Evolutionary conservation across 768 basidiomycete species (phyloP).

Genomic region (Ramaria sp.): DNA sequence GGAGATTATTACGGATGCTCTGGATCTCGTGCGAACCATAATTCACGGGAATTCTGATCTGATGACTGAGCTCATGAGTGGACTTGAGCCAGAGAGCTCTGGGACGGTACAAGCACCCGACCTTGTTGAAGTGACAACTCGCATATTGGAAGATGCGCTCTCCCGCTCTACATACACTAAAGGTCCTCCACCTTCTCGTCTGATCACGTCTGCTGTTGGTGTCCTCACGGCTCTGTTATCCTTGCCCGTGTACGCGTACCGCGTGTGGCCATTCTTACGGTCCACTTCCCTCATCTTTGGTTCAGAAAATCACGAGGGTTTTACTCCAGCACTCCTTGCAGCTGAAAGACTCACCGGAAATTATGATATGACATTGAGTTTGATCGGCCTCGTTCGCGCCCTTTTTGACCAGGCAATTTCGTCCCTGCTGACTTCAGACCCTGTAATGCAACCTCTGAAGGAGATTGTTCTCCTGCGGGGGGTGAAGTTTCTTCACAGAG

Average conservation of each 20-base stretch:
- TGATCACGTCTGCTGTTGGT: slow-evolving; percentile 74
- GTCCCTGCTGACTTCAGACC: slow-evolving; percentile 26
- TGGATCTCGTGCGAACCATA: slow-evolving; percentile 72
- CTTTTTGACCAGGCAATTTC: slow-evolving; percentile 65
- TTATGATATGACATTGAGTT: slow-evolving; percentile 74
- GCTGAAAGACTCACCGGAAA: slow-evolving; percentile 60
- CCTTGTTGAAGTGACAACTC: slow-evolving; percentile 69
- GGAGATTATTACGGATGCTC: slow-evolving; percentile 52
- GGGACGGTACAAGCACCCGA: slow-evolving; percentile 53
- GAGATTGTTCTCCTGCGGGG: slow-evolving; percentile 78
- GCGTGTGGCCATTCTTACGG: slow-evolving; percentile 83
- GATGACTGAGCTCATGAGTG: slow-evolving; percentile 53
- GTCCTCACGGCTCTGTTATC: slow-evolving; percentile 70
- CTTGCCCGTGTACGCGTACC: slow-evolving; percentile 62
- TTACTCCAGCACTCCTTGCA: slow-evolving; percentile 56
- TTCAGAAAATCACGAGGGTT: slow-evolving; percentile 41
- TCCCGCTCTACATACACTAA: slow-evolving; percentile 33
- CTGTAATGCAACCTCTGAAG: slow-evolving; percentile 60
- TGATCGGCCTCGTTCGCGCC: slow-evolving; percentile 66
- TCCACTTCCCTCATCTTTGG: slow-evolving; percentile 72
- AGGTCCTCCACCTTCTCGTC: slow-evolving; percentile 39
- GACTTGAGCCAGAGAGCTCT: slow-evolving; percentile 47
- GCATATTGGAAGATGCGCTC: slow-evolving; percentile 71
- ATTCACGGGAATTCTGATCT: slow-evolving; percentile 61
- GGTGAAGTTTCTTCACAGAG: slow-evolving; percentile 66